Conservation (phyloP, 352 stramenopile species). For the Globisporangium camurandrum region DNA sequence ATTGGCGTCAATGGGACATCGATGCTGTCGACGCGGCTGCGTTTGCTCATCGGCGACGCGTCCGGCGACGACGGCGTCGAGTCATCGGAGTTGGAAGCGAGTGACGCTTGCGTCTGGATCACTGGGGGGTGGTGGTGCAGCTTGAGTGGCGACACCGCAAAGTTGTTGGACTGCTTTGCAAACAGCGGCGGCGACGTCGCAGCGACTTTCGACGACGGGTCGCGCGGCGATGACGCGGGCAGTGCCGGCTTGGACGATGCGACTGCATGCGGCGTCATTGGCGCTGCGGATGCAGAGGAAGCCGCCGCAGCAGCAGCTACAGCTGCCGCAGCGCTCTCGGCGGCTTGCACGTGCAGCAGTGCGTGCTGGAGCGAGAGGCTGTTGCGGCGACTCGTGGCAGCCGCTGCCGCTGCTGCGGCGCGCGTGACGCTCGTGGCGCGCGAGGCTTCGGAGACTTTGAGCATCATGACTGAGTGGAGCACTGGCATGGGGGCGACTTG, state of each 20-base stretch:
- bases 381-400: constrained; percentile 28
- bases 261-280: constrained; percentile 35
- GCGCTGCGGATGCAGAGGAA: constrained; percentile 4
- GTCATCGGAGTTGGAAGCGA: not conserved
- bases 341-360: constrained; percentile 8
- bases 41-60: constrained; percentile 9
- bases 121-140: constrained; percentile 4
- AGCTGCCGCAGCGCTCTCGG: constrained; percentile 13
- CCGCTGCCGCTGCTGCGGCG: constrained; percentile 7
- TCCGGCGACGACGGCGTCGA: constrained; percentile 4
- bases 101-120: constrained; percentile 13
- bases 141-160: constrained; percentile 4
- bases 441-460: constrained; percentile 14
- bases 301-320: constrained; percentile 4
- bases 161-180: constrained; percentile 2
- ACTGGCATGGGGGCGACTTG: constrained; percentile 18
- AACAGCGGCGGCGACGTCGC: constrained; percentile 6
- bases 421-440: constrained; percentile 14
- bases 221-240: constrained; percentile 26
- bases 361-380: constrained; percentile 40
- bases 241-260: constrained; percentile 8
- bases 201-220: constrained; percentile 38
- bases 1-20: not conserved
- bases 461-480: constrained; percentile 15
- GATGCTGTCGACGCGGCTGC: constrained; percentile 1